These are phyloP conservation scores for Boletus vermiculosoides DNA, from an alignment of 768 basidiomycete species.

Conservation along the genomic window DNA sequence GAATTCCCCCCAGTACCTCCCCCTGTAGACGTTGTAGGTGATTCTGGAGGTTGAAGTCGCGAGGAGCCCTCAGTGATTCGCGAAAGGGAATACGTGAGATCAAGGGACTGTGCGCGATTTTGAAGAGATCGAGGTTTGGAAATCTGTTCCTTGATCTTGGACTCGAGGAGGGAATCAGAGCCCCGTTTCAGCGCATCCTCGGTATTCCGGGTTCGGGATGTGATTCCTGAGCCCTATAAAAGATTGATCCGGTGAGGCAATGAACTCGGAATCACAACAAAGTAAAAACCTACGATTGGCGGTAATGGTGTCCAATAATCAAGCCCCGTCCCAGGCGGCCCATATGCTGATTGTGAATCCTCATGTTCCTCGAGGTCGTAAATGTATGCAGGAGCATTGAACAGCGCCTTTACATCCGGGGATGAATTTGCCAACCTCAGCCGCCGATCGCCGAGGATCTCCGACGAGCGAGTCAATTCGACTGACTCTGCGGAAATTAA, in stretches of 20 bases:
- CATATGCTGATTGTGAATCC: conserved; percentile 59
- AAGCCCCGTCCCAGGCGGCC: conserved; percentile 46
- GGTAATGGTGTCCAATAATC: conserved; percentile 80
- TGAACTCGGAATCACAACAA: conserved; percentile 6
- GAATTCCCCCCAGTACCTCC: conserved; percentile 75
- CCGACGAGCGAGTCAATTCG: conserved; percentile 62
- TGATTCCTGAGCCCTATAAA: conserved; percentile 62
- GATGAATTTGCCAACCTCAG: conserved; percentile 86
- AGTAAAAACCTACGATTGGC: conserved; percentile 58
- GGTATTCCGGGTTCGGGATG: conserved; percentile 62
- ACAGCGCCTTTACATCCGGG: conserved; percentile 92
- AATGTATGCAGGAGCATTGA: conserved; percentile 82
- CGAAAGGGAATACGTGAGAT: conserved; percentile 81
- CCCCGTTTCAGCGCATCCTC: conserved; percentile 81
- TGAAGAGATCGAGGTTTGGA: conserved; percentile 78
- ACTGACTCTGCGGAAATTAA: conserved; percentile 57
- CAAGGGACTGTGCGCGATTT: conserved; percentile 87
- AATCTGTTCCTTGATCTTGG: conserved; percentile 75
- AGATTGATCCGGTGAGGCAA: conserved; percentile 20
- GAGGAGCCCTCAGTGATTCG: conserved; percentile 70
- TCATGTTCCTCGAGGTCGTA: conserved; percentile 77
- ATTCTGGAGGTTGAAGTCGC: conserved; percentile 67
- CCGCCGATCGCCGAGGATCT: conserved; percentile 68
- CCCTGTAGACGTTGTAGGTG: conserved; percentile 72
- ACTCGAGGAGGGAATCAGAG: conserved; percentile 79